Conservation (phyloP, 805 yeast genomes). For the Jamesozyma piceae region DNA sequence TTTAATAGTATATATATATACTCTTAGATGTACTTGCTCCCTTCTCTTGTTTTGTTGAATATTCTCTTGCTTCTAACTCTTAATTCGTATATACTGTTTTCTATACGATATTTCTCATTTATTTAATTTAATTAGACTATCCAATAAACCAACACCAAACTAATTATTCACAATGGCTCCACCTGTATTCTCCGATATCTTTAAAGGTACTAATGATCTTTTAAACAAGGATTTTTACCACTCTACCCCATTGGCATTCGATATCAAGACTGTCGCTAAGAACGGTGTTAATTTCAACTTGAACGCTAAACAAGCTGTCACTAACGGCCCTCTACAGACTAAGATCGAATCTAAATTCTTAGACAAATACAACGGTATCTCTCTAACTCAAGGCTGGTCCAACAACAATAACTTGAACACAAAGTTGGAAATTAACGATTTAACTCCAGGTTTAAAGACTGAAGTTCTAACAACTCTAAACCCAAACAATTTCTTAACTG, state of each 20-base stretch:
- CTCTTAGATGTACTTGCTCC: too few relatives aligned
- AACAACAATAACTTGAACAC: constrained; percentile 76
- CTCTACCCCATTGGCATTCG: constrained; percentile 76
- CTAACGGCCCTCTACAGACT: constrained; percentile 75
- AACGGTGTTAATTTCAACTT: constrained; percentile 92
- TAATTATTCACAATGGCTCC: constrained; percentile 45
- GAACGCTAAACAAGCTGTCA: constrained; percentile 76
- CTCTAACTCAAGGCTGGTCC: constrained; percentile 97
- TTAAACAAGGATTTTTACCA: constrained; percentile 91
- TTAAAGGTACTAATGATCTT: constrained; percentile 85
- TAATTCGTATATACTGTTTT: too few relatives aligned
- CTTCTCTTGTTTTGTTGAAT: too few relatives aligned
- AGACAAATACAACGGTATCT: constrained; percentile 85
- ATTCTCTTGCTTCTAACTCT: too few relatives aligned
- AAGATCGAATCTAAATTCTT: constrained; percentile 84
- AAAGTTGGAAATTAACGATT: constrained; percentile 83
- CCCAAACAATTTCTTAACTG: constrained; percentile 72
- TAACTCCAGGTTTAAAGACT: constrained; percentile 91
- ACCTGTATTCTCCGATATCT: constrained; percentile 86
- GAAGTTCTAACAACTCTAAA: constrained; percentile 80
- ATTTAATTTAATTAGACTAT: too few relatives aligned
- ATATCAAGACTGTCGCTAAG: constrained; percentile 87
- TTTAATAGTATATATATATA: too few relatives aligned
- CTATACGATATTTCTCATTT: too few relatives aligned
- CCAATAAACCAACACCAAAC: not conserved